phyloP scores from a whole-genome alignment of 192 early-diverging fungal species.

The Backusella parvicylindrica region DNA sequence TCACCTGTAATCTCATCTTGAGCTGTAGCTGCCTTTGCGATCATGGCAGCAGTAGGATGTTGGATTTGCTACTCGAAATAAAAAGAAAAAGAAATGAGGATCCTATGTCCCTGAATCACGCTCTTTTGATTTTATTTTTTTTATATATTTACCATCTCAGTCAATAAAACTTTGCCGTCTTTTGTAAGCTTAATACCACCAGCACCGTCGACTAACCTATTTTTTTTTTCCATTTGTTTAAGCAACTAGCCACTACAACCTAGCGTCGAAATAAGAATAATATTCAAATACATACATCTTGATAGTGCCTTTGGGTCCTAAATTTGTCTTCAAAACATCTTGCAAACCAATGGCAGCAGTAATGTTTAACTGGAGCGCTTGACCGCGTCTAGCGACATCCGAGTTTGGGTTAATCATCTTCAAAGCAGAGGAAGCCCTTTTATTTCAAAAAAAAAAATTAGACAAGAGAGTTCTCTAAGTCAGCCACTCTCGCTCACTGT shows the following conservation, averaged over 20 bases:
- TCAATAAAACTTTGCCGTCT: slow-evolving; percentile 98
- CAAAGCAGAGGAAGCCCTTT: slow-evolving; percentile 68
- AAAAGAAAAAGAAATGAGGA: not conserved
- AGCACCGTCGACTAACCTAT: slow-evolving; percentile 91
- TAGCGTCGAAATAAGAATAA: no score
- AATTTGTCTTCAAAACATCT: slow-evolving; percentile 93
- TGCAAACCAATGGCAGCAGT: slow-evolving; percentile 93
- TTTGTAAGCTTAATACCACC: slow-evolving; percentile 97
- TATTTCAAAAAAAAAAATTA: not conserved
- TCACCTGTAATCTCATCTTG: slow-evolving; percentile 99
- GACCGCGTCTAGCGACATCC: slow-evolving; percentile 96
- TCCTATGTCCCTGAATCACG: not conserved
- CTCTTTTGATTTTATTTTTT: not conserved
- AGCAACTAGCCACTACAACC: not conserved
- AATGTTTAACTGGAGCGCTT: slow-evolving; percentile 95
- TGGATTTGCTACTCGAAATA: slow-evolving; percentile 85
- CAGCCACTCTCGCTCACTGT: not conserved
- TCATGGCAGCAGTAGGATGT: slow-evolving; percentile 99
- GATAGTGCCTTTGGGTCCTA: slow-evolving; percentile 97
- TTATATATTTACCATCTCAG: slow-evolving; percentile 87
- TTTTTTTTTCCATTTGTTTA: not conserved
- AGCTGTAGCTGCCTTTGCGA: slow-evolving; percentile 96
- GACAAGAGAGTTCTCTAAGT: no score
- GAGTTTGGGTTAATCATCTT: slow-evolving; percentile 97
- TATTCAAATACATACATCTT: slow-evolving; percentile 78